These are phyloP conservation scores for Metschnikowia aberdeeniae DNA, from an alignment of 805 yeast genomes.

Conservation along the genomic window DNA sequence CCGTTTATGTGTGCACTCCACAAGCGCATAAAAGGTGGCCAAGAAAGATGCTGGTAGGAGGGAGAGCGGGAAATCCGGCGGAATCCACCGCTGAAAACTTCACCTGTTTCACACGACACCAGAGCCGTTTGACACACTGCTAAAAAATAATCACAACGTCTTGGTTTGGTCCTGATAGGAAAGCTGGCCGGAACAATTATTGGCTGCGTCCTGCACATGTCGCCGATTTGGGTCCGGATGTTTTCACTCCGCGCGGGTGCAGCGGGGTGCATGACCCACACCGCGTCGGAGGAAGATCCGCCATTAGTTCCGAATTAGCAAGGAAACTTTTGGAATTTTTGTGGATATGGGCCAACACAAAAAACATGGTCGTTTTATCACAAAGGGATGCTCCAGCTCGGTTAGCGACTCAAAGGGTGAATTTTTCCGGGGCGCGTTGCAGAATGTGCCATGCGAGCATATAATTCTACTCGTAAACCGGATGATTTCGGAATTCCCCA, in stretches of 20 bases:
- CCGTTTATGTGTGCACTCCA: constrained; percentile 5
- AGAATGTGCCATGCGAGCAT: background rate
- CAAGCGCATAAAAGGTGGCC: constrained; percentile 6
- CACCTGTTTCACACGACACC: too few species aligned
- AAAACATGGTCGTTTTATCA: too few species aligned
- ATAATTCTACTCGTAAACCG: background rate
- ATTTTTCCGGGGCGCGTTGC: constrained; percentile 4
- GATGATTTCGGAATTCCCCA: background rate
- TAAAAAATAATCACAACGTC: background rate
- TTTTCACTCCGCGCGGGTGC: constrained; percentile 15
- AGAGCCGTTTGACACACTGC: too few species aligned
- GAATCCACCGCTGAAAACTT: too few species aligned
- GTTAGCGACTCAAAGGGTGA: background rate
- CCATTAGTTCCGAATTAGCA: too few species aligned
- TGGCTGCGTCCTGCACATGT: constrained; percentile 3
- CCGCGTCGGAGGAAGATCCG: background rate
- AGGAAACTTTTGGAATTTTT: too few species aligned
- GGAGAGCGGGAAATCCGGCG: too few species aligned
- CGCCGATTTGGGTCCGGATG: constrained; percentile 8
- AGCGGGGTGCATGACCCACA: constrained; percentile 4
- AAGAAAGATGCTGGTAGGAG: background rate
- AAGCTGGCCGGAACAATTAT: constrained; percentile 6
- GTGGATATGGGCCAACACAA: too few species aligned
- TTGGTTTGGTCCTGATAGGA: background rate
- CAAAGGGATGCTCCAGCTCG: background rate